Evolutionary conservation across 2,329 filamentous ascomycete genomes (phyloP), one percentile per base, ranked within the genome.

Genomic region (Alternaria brassicae): DNA sequence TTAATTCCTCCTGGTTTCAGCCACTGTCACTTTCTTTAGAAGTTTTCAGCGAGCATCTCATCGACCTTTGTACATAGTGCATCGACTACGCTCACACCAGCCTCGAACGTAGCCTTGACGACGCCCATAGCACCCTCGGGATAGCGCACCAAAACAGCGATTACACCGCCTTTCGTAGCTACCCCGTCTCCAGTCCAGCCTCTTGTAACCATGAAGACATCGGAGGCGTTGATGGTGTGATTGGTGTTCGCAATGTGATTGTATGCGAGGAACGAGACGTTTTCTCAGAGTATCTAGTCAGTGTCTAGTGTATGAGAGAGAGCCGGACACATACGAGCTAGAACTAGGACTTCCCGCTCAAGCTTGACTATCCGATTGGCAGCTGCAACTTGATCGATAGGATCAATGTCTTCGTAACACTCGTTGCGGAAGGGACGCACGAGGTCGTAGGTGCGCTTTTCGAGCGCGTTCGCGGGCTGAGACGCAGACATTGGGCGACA

Each of bases 401-500:
- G 21, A 10, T 53, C 40, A 19, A 21, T 21, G 7, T 13, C 39
- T 44, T 48, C 27, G 12, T 36, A 44, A 10, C 52, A 44, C n/a
- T 44, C 32, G n/a, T 61, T 53, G 7, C 58, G 58, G 15, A 58
- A 47, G 3, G 58, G 61, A 4, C 48, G 47, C 4, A 61, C 48
- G 10, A 61, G 42, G 6, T 61, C 61, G 48, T 61, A 61, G 30
- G 61, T 49, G 40, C 58, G 61, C 48, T 56, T 54, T 32, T 61
- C 58, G 37, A 63, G 58, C 13, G 54, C 49, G 27, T 58, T 50
- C 8, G 53, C 53, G 5, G 53, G 53, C 28, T 56, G 45, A 19
- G 32, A 15, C 6, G 44, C 3, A 13, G 30, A 30, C 34, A 37
- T 42, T 37, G 39, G n/a, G 19, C 21, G 19, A 36, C 3, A 15